Base-by-base conservation (phyloP, 2,329 filamentous ascomycete genomes). In the Neonectria sp. region DNA sequence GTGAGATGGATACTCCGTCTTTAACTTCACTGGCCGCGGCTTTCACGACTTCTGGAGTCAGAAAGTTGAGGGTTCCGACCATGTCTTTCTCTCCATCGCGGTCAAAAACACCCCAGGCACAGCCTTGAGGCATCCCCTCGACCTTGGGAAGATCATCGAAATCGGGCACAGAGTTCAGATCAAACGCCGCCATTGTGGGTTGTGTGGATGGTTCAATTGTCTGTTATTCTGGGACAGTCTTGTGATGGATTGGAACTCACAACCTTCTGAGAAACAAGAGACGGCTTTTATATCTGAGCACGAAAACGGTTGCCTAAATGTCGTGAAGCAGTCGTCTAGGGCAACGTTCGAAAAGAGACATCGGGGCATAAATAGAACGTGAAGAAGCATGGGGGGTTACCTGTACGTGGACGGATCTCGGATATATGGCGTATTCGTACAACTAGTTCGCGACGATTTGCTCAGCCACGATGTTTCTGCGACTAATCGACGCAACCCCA, bases 31-130 rank as follows among this genome's bases (percentile, higher is more conserved):
- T 27, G 6, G 68, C 68, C 6, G 74, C 72, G 9, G 65, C 68
- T n/a, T 62, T 61, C 13, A 76, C 68, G 21, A 86, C 80, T 3
- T 81, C 74, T 0, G 83, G 82, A 0, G 85, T 88, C n/a, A 88
- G 76, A 17, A 86, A 80, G 74, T 89, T 88, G 24, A 88, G 75
- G 0, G 85, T 87, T 5, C 86, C 86, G 11, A 85, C 72, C 29
- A 83, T 67, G 56, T 88, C 86, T 60, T 85, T 86, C 61, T 83
- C 77, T 25, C 83, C 84, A 60, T 85, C 80, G 2, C 57, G 67
- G 55, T 76, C 73, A 52, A 86, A 86, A 9, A 87, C 17, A 1
- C 86, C 85, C 86, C 86, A 87, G 25, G 82, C 82, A 62, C 83
- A 86, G 29, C 84, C 83, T 59, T 83, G 79, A 2, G 82, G 83